Evolutionary conservation across 2,329 filamentous ascomycete genomes (phyloP), one percentile per base, ranked within the genome.

Genomic region (Claviceps maximensis): DNA sequence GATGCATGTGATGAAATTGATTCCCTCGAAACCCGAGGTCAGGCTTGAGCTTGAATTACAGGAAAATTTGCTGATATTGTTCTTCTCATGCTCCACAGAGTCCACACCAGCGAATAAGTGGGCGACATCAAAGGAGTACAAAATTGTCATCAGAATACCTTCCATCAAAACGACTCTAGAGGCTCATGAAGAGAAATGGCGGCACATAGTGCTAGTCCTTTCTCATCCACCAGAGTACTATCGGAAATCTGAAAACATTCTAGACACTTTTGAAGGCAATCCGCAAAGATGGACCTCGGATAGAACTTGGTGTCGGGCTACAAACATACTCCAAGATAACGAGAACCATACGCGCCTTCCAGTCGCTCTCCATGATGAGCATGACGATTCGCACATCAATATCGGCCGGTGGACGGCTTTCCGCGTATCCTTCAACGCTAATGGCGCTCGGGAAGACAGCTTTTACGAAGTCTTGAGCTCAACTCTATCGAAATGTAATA

Each of bases 401-500:
- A 68, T 80, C 45, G 79, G 78, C 19, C 73, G 75, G 47, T 83
- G 79, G 77, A 80, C 73, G 10, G 74, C 75, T 0, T 75, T 81
- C 53, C 69, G 72, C 48, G 60, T 82, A n/a, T 1, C 57, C 62
- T 10, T 58, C 65, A 7, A 53, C 65, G 1, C 56, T 61, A 0
- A 55, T 10, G 3, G 19, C 59, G 36, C 48, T 10, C 7, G 23
- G 21, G 12, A 45, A 5, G 29, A 44, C 3, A n/a, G 19, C 27
- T 15, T 36, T 2, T 51, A 38, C 19, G 29, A 64, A 1, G 58
- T 67, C 0, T 69, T 86, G 21, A 68, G 73, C 4, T 63, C 69
- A 9, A 78, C 78, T 1, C 71, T 96, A 1, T 70, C 73, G 12
- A 86, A 94, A 57, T 86, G 86, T 69, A 95, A 94, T 55, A 74